phyloP scores from a whole-genome alignment of 345 rosid genomes.

The Sisymbrium altissimum region DNA sequence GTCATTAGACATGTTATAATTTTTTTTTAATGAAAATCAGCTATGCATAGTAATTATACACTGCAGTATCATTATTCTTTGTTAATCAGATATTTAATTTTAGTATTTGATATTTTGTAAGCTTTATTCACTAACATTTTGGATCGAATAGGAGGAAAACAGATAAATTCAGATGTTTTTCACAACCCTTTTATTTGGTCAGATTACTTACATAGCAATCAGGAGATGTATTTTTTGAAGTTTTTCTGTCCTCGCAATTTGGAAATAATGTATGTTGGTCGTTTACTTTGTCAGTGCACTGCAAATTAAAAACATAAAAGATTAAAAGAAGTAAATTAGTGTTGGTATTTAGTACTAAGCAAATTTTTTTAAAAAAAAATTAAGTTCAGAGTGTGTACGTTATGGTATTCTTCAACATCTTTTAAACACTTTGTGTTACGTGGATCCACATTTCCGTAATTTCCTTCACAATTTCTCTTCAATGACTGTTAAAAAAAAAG shows the following conservation, averaged over 20 bases:
- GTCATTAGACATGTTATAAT: no score
- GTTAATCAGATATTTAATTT: no score
- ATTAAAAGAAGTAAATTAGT: neutral
- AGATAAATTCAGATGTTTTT: neutral
- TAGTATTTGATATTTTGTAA: no score
- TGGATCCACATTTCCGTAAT: neutral
- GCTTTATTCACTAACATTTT: neutral
- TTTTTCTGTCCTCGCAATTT: neutral
- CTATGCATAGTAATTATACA: no score
- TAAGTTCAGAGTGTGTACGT: slow-evolving; percentile 1
- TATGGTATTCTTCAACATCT: neutral
- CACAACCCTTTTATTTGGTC: neutral
- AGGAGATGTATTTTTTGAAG: neutral
- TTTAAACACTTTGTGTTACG: slow-evolving; percentile 9
- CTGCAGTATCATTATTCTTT: no score
- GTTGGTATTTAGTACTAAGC: neutral
- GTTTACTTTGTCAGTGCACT: slow-evolving; percentile 10
- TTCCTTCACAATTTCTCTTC: slow-evolving; percentile 2
- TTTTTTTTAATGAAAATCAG: no score
- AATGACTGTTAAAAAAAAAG: neutral
- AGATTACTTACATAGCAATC: neutral
- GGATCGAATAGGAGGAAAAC: neutral
- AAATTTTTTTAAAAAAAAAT: neutral
- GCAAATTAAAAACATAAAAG: neutral
- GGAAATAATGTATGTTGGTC: neutral